Evolutionary conservation across 2,329 filamentous ascomycete genomes (phyloP).

Genomic region (Claviceps cyperi): DNA sequence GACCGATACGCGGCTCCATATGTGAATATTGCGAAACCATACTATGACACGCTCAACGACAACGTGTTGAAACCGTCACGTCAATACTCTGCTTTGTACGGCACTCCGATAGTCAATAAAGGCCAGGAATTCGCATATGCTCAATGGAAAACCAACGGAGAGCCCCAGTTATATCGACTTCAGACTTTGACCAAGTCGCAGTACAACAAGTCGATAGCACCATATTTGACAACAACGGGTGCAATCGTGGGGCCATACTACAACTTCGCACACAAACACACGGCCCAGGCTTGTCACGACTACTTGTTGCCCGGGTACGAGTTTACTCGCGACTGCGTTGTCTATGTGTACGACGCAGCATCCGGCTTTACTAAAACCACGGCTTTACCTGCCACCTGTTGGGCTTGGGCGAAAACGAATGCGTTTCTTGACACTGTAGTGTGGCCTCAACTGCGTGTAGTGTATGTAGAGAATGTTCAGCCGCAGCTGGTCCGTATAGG

Average conservation of each 20-base stretch:
- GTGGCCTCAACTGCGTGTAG: constrained; percentile 64
- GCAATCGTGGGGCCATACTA: constrained; percentile 57
- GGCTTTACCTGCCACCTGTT: constrained; percentile 56
- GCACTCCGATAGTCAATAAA: constrained; percentile 55
- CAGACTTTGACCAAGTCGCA: constrained; percentile 45
- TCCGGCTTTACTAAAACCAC: constrained; percentile 54
- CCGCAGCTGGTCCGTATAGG: constrained; percentile 88
- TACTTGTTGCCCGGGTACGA: constrained; percentile 64
- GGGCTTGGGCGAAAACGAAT: constrained; percentile 54
- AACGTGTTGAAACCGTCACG: constrained; percentile 55
- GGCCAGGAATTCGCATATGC: constrained; percentile 49
- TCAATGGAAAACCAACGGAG: constrained; percentile 67
- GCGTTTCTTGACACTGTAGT: constrained; percentile 61
- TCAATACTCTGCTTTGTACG: constrained; percentile 55
- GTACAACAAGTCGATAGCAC: constrained; percentile 59
- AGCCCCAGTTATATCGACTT: constrained; percentile 57
- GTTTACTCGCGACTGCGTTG: constrained; percentile 57
- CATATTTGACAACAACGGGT: constrained; percentile 52
- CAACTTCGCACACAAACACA: constrained; percentile 45
- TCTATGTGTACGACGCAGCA: constrained; percentile 51
- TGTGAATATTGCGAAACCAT: constrained; percentile 61
- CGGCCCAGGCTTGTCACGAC: constrained; percentile 54
- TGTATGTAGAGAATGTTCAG: constrained; percentile 88
- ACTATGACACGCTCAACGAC: constrained; percentile 49
- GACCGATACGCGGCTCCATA: constrained; percentile 72